phyloP scores from a whole-genome alignment of 164 flowering plant species.

The Nymphaea colorata region DNA sequence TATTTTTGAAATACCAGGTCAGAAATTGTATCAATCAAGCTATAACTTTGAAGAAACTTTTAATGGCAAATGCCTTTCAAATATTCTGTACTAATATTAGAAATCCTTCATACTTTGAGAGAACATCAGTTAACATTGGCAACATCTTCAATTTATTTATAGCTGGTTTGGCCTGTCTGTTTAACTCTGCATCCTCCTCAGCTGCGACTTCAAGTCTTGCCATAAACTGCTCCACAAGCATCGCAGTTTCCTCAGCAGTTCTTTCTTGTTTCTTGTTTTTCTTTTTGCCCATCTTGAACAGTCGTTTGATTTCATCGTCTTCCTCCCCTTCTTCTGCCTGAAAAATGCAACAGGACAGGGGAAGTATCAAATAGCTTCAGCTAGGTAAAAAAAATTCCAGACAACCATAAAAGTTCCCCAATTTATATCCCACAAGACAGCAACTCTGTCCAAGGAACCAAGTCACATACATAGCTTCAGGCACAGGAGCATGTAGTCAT shows the following conservation, averaged over 20 bases:
- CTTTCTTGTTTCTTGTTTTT: conserved; percentile 86
- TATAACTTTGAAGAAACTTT: background rate
- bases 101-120: conserved; percentile 51
- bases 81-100: background rate
- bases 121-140: conserved; percentile 82
- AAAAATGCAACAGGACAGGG: background rate
- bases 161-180: conserved; percentile 80
- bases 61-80: background rate
- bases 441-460: background rate
- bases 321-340: conserved; percentile 87
- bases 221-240: conserved; percentile 82
- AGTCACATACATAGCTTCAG: background rate
- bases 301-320: conserved; percentile 64
- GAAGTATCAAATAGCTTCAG: background rate
- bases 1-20: background rate
- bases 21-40: background rate
- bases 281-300: conserved; percentile 64
- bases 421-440: background rate
- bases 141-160: conserved; percentile 87
- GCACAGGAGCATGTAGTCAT: background rate
- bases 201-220: conserved; percentile 94
- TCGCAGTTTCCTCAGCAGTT: conserved; percentile 79
- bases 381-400: background rate
- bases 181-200: conserved; percentile 89
- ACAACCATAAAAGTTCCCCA: background rate